Conservation (phyloP, 2,329 filamentous ascomycete species). For the Xylaria digitata region DNA sequence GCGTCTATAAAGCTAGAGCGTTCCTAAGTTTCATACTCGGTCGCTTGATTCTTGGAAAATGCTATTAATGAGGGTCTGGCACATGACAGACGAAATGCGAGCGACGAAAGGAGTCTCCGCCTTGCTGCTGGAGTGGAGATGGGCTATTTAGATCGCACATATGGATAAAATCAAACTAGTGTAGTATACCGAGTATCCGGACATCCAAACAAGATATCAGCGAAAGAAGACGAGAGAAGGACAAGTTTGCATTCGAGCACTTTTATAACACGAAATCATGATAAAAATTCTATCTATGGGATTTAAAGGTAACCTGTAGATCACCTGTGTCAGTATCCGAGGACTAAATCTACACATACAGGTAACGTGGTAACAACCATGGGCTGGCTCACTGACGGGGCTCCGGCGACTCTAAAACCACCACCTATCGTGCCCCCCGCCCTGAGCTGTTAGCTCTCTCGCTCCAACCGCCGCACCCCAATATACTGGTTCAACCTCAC, state of each 20-base stretch:
- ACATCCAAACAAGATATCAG: too few species aligned
- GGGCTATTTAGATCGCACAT: not conserved
- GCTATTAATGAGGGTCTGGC: too few species aligned
- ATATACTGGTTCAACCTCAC: not conserved
- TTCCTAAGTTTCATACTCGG: not conserved
- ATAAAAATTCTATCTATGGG: not conserved
- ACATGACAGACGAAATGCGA: too few species aligned
- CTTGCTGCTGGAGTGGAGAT: not conserved
- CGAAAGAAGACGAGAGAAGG: not conserved
- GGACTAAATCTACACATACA: not conserved
- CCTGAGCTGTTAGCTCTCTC: conserved; percentile 7
- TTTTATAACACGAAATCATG: too few species aligned
- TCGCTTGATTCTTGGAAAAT: not conserved
- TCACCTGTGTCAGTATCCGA: not conserved
- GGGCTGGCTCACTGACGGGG: not conserved
- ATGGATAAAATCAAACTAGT: not conserved
- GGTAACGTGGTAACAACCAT: not conserved
- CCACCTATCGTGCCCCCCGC: conserved; percentile 9
- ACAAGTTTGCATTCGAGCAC: too few species aligned
- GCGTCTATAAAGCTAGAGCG: not conserved
- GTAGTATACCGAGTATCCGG: not conserved
- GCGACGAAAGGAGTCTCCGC: not conserved
- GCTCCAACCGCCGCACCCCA: conserved; percentile 2
- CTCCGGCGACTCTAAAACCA: conserved; percentile 12
- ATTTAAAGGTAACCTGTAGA: not conserved